Percentiles rank a stretch among this genome's conserved stretches.
These are phyloP conservation scores for Aureobasidium sp. DNA, from an alignment of 2,329 filamentous ascomycete genomes.

Conservation along the genomic window DNA sequence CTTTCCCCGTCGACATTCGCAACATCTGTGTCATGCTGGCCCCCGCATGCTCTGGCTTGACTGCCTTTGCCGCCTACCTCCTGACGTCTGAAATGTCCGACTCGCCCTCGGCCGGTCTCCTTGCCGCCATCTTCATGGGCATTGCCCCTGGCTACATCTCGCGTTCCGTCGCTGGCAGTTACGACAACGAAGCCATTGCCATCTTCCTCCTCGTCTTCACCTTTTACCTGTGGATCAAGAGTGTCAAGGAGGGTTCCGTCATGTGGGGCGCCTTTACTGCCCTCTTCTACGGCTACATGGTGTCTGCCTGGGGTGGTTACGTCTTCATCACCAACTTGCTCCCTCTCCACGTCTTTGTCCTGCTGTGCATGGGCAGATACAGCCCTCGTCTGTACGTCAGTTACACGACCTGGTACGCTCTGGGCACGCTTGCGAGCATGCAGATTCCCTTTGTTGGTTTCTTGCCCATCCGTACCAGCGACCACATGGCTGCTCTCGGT, in stretches of 20 bases:
- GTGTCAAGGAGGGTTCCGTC: slow-evolving; percentile 90
- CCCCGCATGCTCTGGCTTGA: slow-evolving; percentile 88
- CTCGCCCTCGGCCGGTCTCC: slow-evolving; percentile 88
- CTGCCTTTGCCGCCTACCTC: slow-evolving; percentile 86
- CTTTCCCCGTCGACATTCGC: slow-evolving; percentile 92
- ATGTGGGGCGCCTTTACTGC: slow-evolving; percentile 94
- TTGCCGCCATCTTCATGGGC: slow-evolving; percentile 94
- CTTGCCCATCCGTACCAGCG: slow-evolving; percentile 89
- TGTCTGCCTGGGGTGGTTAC: slow-evolving; percentile 98
- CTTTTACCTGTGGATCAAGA: slow-evolving; percentile 99
- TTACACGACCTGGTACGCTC: slow-evolving; percentile 96
- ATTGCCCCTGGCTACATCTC: slow-evolving; percentile 98
- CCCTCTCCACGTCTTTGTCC: slow-evolving; percentile 85
- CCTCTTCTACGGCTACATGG: slow-evolving; percentile 99
- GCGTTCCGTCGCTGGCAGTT: slow-evolving; percentile 92
- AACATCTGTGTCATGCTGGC: slow-evolving; percentile 98
- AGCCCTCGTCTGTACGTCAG: slow-evolving; percentile 90
- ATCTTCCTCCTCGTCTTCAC: slow-evolving; percentile 98
- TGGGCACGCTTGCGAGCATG: slow-evolving; percentile 96
- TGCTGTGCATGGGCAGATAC: slow-evolving; percentile 95
- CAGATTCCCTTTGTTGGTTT: slow-evolving; percentile 99
- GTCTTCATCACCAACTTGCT: slow-evolving; percentile 98
- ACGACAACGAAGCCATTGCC: slow-evolving; percentile 98
- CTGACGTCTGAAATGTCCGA: slow-evolving; percentile 95
- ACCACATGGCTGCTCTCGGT: slow-evolving; percentile 95